Evolutionary conservation across 2,329 filamentous ascomycete genomes (phyloP), one percentile per base, ranked within the genome.

Genomic region (Talaromyces islandicus): DNA sequence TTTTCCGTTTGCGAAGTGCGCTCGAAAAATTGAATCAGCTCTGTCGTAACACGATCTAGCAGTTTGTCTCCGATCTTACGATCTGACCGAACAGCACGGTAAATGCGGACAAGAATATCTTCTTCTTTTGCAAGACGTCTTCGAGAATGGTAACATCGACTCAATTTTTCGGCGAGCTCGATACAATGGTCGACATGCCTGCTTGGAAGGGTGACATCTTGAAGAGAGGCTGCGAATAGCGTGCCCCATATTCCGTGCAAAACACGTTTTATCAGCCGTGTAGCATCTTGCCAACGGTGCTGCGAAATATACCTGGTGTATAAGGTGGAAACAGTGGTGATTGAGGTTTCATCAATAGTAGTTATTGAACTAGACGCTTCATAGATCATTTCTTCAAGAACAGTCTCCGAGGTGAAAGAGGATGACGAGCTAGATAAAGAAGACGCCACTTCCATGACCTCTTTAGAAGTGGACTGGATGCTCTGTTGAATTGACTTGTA

Each of bases 281-380:
- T 77, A 3, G 80, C 79, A 58, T 81, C 77, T 3, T 73, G 72
- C 71, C 76, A 83, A 35, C 79, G 74, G 62, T 75, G 75, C 67
- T 81, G 77, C 3, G 75, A 73, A 25, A 78, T 75, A 67, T 81
- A 80, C 38, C 77, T 66, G 24, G 64, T 63, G 4, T 74, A 70
- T 11, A 81, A 68, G 57, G 71, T 76, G 64, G 75, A 73, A 0
- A 74, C 71, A 2, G 79, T 72, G 2, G 71, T 71, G 52, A 81
- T 71, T 0, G 75, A 78, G 11, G 70, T 73, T 30, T 75, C 64
- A 19, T 78, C 73, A 5, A 80, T 64, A 7, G 71, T 73, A 60
- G 72, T 73, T 21, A 70, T 73, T 12, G 73, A 74, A 55, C 70
- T 71, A 17, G 77, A 75, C 12, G 74, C 70, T 52, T 78, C 75